phyloP scores from a whole-genome alignment of 257 asterid species.

The Solanum etuberosum region DNA sequence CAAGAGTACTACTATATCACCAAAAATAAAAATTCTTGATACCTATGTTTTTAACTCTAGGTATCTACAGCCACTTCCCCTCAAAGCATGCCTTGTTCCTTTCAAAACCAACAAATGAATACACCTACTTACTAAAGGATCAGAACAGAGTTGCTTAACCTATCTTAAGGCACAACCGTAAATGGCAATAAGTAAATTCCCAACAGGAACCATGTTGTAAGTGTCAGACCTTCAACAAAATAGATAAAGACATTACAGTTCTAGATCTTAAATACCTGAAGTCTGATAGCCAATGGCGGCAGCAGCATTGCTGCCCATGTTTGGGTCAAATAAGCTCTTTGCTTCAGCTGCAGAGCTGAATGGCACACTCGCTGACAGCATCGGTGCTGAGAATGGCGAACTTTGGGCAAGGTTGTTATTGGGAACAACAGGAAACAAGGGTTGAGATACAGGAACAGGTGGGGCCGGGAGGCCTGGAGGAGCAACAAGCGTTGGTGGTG shows the following conservation, averaged over 20 bases:
- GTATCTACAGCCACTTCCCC: neutral
- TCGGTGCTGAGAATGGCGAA: constrained; percentile 40
- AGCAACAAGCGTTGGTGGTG: constrained; percentile 38
- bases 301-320: constrained; percentile 20
- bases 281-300: constrained; percentile 24
- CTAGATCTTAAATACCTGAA: constrained; percentile 41
- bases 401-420: constrained; percentile 33
- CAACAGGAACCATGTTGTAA: neutral
- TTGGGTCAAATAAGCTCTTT: constrained; percentile 26
- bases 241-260: constrained; percentile 1
- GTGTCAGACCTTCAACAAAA: neutral
- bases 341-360: constrained; percentile 27
- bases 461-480: constrained; percentile 67
- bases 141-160: neutral
- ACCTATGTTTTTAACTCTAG: neutral
- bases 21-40: neutral
- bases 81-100: neutral
- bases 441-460: constrained; percentile 54
- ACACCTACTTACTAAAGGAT: neutral
- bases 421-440: constrained; percentile 70
- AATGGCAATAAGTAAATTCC: neutral
- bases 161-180: neutral
- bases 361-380: constrained; percentile 28
- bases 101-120: neutral
- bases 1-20: neutral